These are phyloP conservation scores for Ustanciosporium gigantosporum DNA, from an alignment of 1,284 basidiomycete species.

Conservation along the genomic window DNA sequence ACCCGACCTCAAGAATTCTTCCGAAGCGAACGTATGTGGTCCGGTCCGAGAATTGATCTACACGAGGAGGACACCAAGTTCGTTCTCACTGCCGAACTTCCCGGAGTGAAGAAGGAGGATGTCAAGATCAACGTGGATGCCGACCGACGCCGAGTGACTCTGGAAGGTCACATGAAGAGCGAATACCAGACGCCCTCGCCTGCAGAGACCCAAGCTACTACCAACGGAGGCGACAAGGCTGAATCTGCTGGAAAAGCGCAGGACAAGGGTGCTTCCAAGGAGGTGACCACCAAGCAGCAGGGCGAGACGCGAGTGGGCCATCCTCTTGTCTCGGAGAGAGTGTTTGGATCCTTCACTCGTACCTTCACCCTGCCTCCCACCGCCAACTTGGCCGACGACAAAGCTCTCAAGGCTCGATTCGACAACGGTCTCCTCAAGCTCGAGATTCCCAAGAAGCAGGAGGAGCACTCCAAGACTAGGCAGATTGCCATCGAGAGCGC, in stretches of 20 bases:
- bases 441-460: slow-evolving; percentile 44
- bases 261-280: not conserved
- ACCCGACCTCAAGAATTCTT: not conserved
- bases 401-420: slow-evolving; percentile 41
- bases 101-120: slow-evolving; percentile 46
- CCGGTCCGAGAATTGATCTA: slow-evolving; percentile 35
- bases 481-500: slow-evolving; percentile 34
- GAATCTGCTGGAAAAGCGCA: not conserved
- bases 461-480: slow-evolving; percentile 40
- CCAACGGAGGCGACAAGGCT: not conserved
- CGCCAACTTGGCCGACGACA: slow-evolving; percentile 28
- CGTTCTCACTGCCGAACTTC: slow-evolving; percentile 37
- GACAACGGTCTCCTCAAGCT: slow-evolving; percentile 43
- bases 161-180: slow-evolving; percentile 38
- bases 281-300: slow-evolving; percentile 25
- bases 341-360: slow-evolving; percentile 44
- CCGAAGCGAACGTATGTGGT: slow-evolving; percentile 28
- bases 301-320: slow-evolving; percentile 12
- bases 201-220: not conserved
- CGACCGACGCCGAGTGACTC: slow-evolving; percentile 34
- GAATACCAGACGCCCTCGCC: slow-evolving; percentile 25
- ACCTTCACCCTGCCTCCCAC: slow-evolving; percentile 40
- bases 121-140: slow-evolving; percentile 41
- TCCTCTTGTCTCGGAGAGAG: slow-evolving; percentile 39
- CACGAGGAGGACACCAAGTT: slow-evolving; percentile 37